Conservation (phyloP, 148 eudicot genomes). For the Diospyros kaki region DNA sequence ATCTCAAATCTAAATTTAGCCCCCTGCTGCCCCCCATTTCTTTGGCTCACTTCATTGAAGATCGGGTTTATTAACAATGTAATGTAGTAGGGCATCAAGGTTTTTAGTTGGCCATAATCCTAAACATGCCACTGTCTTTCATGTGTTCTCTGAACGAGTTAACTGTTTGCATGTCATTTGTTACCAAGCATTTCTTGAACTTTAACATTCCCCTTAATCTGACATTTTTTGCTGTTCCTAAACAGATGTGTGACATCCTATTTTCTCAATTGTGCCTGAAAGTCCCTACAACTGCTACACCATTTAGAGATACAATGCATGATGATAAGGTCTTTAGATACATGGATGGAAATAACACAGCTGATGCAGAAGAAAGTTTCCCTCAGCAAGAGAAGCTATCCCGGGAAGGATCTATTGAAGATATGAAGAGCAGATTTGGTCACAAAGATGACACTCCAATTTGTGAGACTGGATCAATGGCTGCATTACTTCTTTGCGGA, state of each 20-base stretch:
- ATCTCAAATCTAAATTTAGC: no score
- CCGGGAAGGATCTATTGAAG: constrained; percentile 47
- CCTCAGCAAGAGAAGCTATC: constrained; percentile 38
- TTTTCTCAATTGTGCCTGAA: constrained; percentile 92
- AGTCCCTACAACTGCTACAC: constrained; percentile 51
- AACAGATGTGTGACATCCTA: constrained; percentile 95
- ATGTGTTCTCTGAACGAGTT: neutral
- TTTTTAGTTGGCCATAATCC: neutral
- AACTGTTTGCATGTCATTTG: neutral
- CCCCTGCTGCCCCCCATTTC: neutral
- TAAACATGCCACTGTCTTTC: neutral
- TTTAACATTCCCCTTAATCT: constrained; percentile 5
- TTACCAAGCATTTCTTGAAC: constrained; percentile 5
- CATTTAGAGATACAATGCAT: constrained; percentile 39
- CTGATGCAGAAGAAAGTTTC: constrained; percentile 36
- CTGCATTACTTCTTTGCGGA: constrained; percentile 87
- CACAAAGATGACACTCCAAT: constrained; percentile 35
- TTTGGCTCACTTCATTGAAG: neutral
- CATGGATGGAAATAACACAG: constrained; percentile 29
- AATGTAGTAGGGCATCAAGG: neutral
- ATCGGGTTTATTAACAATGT: neutral
- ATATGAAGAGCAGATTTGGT: constrained; percentile 29
- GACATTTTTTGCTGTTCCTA: constrained; percentile 10
- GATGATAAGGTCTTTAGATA: constrained; percentile 36
- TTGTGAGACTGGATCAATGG: constrained; percentile 88